A percentile compares a stretch with the other conserved stretches of the same genome.
Evolutionary conservation across 2,329 filamentous ascomycete genomes (phyloP).

Genomic region (Penicillium sp.): DNA sequence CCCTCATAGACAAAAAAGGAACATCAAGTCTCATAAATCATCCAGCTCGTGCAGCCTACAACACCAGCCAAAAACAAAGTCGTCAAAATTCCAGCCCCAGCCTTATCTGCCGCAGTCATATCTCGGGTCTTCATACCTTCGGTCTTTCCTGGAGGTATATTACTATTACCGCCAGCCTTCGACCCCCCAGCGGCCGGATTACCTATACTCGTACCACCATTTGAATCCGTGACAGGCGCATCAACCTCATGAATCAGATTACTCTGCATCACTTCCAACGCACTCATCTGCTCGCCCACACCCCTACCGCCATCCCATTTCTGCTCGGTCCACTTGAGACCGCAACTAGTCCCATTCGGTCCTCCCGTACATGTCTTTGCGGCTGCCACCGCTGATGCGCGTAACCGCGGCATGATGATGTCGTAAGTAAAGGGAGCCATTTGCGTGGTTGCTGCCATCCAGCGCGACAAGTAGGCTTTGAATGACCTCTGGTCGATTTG

Average conservation of each 20-base stretch:
- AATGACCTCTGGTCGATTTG: slow-evolving; percentile 63
- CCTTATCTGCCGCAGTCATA: slow-evolving; percentile 35
- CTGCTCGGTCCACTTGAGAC: slow-evolving; percentile 37
- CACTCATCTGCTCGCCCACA: slow-evolving; percentile 40
- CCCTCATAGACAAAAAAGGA: not conserved
- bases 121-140: slow-evolving; percentile 6
- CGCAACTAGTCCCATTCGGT: slow-evolving; percentile 36
- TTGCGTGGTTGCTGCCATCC: slow-evolving; percentile 56
- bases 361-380: slow-evolving; percentile 52
- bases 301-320: slow-evolving; percentile 35
- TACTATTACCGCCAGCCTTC: slow-evolving; percentile 14
- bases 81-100: slow-evolving; percentile 43
- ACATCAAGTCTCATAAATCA: slow-evolving; percentile 26
- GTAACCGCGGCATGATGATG: slow-evolving; percentile 50
- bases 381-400: slow-evolving; percentile 52
- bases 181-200: slow-evolving; percentile 24
- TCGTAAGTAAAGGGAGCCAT: slow-evolving; percentile 55
- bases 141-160: slow-evolving; percentile 16
- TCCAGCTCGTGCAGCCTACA: slow-evolving; percentile 35
- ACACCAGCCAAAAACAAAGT: slow-evolving; percentile 31
- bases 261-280: slow-evolving; percentile 31
- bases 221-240: slow-evolving; percentile 27
- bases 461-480: slow-evolving; percentile 63
- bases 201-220: slow-evolving; percentile 31
- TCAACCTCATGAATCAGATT: slow-evolving; percentile 29